These are phyloP conservation scores for Penicillium arizonense DNA, from an alignment of 495 filamentous ascomycete genomes.

Conservation along the genomic window DNA sequence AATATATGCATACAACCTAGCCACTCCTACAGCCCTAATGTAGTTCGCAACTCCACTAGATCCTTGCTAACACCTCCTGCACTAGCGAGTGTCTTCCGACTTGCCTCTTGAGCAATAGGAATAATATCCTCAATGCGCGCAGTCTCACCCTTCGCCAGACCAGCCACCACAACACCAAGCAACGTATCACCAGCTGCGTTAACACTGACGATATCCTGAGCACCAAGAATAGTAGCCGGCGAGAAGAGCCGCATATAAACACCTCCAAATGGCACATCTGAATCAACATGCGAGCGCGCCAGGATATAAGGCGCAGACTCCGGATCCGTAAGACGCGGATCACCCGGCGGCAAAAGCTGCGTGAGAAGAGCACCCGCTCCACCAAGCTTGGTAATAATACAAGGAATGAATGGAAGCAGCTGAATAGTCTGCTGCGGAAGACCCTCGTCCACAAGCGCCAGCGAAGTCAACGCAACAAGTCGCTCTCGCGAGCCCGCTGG, in stretches of 20 bases:
- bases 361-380: conserved; percentile 75
- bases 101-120: conserved; percentile 65
- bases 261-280: conserved; percentile 62
- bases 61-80: conserved; percentile 64
- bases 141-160: conserved; percentile 42
- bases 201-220: conserved; percentile 72
- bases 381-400: conserved; percentile 82
- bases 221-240: conserved; percentile 56
- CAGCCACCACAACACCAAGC: conserved; percentile 74
- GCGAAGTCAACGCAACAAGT: conserved; percentile 60
- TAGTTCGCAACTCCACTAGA: conserved; percentile 14
- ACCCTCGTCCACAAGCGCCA: conserved; percentile 69
- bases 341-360: conserved; percentile 61
- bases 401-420: conserved; percentile 85
- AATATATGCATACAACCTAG: neutral
- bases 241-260: conserved; percentile 84
- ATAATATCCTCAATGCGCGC: conserved; percentile 40
- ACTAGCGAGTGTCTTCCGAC: conserved; percentile 70
- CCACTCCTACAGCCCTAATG: conserved; percentile 7
- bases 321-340: conserved; percentile 58
- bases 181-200: conserved; percentile 96
- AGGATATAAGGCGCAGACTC: conserved; percentile 67
- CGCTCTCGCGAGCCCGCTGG: conserved; percentile 58
- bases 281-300: conserved; percentile 43
- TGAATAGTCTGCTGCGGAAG: conserved; percentile 79